Evolutionary conservation across 306 rosid genomes (phyloP).

Genomic region (Cicer bijugum): DNA sequence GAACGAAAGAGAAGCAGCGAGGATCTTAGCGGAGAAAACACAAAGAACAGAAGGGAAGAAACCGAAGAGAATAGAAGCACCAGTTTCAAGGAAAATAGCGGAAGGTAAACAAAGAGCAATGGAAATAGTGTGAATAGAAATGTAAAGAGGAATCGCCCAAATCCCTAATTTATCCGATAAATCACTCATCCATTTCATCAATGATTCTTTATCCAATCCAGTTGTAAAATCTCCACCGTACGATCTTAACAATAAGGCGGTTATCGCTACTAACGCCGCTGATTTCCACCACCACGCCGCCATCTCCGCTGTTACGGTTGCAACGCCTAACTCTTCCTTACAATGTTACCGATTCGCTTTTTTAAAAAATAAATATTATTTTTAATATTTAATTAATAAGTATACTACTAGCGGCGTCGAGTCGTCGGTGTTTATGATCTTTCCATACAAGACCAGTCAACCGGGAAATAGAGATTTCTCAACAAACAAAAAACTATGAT

Average conservation of each 20-base stretch:
- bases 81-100: constrained; percentile 84
- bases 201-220: constrained; percentile 66
- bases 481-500: no score
- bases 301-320: not conserved
- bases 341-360: not conserved
- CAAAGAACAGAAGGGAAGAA: constrained; percentile 72
- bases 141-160: constrained; percentile 87
- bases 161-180: constrained; percentile 71
- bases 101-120: constrained; percentile 84
- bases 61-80: constrained; percentile 82
- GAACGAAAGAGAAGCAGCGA: constrained; percentile 90
- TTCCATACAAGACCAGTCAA: no score
- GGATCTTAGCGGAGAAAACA: constrained; percentile 87
- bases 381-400: no score
- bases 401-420: no score
- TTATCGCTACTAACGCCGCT: constrained; percentile 48
- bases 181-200: constrained; percentile 45
- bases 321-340: not conserved
- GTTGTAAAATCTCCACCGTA: constrained; percentile 22
- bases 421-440: no score
- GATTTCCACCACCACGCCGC: constrained; percentile 60
- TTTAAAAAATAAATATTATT: not conserved
- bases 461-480: no score
- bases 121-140: constrained; percentile 68
- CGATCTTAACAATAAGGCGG: constrained; percentile 44